phyloP scores from a whole-genome alignment of 306 rosid genomes.

The Gleditsia sinensis region DNA sequence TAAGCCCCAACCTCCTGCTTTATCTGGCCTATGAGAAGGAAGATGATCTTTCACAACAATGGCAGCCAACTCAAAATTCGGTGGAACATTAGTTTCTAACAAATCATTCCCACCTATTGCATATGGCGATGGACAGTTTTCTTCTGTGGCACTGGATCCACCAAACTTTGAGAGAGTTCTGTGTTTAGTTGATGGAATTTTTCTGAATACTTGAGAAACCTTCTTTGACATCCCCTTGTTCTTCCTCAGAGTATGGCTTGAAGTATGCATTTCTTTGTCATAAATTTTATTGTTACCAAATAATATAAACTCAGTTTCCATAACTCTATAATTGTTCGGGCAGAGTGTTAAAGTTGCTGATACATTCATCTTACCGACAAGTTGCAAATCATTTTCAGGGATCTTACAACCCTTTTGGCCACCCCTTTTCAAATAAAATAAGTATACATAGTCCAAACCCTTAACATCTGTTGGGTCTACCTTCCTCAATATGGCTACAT shows the following conservation, averaged over 20 bases:
- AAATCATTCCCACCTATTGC: constrained; percentile 37
- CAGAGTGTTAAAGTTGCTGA: constrained; percentile 66
- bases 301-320: constrained; percentile 75
- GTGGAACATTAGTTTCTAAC: constrained; percentile 50
- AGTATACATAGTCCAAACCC: constrained; percentile 49
- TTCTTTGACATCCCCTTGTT: constrained; percentile 69
- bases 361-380: constrained; percentile 87
- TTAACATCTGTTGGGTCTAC: constrained; percentile 45
- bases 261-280: constrained; percentile 51
- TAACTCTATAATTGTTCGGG: constrained; percentile 52
- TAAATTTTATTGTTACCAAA: constrained; percentile 53
- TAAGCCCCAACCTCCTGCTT: constrained; percentile 94
- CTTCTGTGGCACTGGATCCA: constrained; percentile 37
- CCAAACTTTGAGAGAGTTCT: constrained; percentile 57
- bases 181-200: constrained; percentile 54
- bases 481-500: constrained; percentile 53
- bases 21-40: constrained; percentile 42
- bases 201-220: constrained; percentile 65
- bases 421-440: constrained; percentile 53
- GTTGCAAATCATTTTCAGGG: constrained; percentile 43
- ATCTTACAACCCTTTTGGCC: constrained; percentile 51
- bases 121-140: constrained; percentile 52
- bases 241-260: constrained; percentile 55
- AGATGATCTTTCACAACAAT: constrained; percentile 73
- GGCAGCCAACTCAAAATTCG: constrained; percentile 87